phyloP scores from a whole-genome alignment of 2,329 filamentous ascomycete genomes.

The Ophioceras dolichostomum region DNA sequence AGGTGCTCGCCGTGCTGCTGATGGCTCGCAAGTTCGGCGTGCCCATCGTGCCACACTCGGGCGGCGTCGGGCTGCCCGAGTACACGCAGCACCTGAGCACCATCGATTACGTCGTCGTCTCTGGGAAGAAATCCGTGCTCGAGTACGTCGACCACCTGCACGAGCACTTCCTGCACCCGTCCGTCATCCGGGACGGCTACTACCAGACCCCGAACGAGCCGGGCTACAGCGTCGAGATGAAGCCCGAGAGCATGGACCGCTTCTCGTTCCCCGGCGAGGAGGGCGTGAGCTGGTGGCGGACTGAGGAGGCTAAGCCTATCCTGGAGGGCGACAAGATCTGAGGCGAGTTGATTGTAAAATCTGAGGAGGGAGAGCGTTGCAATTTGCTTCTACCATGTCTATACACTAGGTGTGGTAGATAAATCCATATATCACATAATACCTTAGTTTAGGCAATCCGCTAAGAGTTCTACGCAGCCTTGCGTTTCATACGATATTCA shows the following conservation, averaged over 20 bases:
- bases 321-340: slow-evolving; percentile 51
- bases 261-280: slow-evolving; percentile 67
- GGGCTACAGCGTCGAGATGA: slow-evolving; percentile 93
- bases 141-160: slow-evolving; percentile 92
- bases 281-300: slow-evolving; percentile 77
- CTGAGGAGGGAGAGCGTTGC: no score
- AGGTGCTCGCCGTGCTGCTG: slow-evolving; percentile 79
- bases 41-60: slow-evolving; percentile 79
- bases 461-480: no score
- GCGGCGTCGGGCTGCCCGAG: slow-evolving; percentile 81
- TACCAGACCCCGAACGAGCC: slow-evolving; percentile 75
- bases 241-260: slow-evolving; percentile 69
- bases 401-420: no score
- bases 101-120: slow-evolving; percentile 84
- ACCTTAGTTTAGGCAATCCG: no score
- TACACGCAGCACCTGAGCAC: slow-evolving; percentile 90
- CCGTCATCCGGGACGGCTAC: slow-evolving; percentile 70
- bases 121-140: slow-evolving; percentile 66
- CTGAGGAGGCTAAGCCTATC: slow-evolving; percentile 65
- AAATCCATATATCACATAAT: no score
- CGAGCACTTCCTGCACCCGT: slow-evolving; percentile 81
- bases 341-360: no score
- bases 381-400: no score
- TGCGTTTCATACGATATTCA: no score
- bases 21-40: slow-evolving; percentile 70